These are phyloP conservation scores for Rubroboletus pulcherrimus DNA, from an alignment of 768 basidiomycete genomes.

Conservation along the genomic window DNA sequence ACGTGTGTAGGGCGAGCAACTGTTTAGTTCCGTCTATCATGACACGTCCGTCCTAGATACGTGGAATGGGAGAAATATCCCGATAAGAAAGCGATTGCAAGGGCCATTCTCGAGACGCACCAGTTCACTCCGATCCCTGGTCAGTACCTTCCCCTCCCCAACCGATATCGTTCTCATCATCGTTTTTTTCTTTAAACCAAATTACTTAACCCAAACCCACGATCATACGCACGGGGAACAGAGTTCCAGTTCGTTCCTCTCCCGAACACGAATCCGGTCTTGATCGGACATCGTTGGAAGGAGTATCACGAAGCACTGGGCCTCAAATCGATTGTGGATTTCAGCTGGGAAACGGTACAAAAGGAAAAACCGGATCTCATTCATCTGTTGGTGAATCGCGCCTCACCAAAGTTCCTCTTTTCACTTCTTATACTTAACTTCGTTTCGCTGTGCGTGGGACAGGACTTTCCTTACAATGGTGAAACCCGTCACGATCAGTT, in stretches of 20 bases:
- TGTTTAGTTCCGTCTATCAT: neutral
- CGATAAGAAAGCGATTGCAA: slow-evolving; percentile 13
- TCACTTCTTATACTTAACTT: too few species aligned
- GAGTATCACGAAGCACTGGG: slow-evolving; percentile 51
- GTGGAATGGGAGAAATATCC: slow-evolving; percentile 16
- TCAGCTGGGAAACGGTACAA: slow-evolving; percentile 50
- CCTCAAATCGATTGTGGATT: slow-evolving; percentile 41
- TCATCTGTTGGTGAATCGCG: slow-evolving; percentile 35
- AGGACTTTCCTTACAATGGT: slow-evolving; percentile 55
- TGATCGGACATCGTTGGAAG: slow-evolving; percentile 50
- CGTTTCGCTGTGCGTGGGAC: neutral
- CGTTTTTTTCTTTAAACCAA: neutral
- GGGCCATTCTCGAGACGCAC: slow-evolving; percentile 8
- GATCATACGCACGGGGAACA: slow-evolving; percentile 3
- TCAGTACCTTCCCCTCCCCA: neutral
- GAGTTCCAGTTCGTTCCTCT: slow-evolving; percentile 49
- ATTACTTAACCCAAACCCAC: neutral
- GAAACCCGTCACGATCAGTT: slow-evolving; percentile 45
- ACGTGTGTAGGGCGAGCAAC: neutral
- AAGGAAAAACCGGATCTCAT: slow-evolving; percentile 50
- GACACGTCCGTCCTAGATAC: slow-evolving; percentile 1
- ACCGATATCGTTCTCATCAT: neutral
- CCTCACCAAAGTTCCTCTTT: neutral
- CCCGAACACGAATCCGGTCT: slow-evolving; percentile 48
- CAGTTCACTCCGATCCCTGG: slow-evolving; percentile 11